Base-by-base conservation (phyloP, 768 basidiomycete genomes). In the Tephrocybe sp. region DNA sequence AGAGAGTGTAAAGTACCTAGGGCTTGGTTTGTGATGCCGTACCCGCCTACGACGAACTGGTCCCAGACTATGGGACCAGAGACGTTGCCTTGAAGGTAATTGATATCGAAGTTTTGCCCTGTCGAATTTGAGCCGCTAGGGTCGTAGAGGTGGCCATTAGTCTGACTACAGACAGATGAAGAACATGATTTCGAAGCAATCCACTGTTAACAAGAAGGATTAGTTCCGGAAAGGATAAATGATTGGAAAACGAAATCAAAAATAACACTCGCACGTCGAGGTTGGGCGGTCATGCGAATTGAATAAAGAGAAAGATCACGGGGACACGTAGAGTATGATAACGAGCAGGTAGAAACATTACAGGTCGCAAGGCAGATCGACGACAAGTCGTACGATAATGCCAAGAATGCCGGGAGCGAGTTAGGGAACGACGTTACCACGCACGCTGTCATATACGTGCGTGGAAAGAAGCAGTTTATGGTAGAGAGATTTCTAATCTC, bases 31-130 rank as follows among this genome's bases (percentile, higher is more conserved):
- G 71, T 62, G 30, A 92, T 78, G 26, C 43, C 67, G 63, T 90
- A 92, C 0, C 77, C 78, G 2, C 89, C 89, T 0, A 92, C 44
- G 13, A 70, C 59, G 5, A 91, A 71, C 9, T 67, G 55, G 59
- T 92, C 89, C 86, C 86, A 89, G 0, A 84, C 78, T 22, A 92
- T 72, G 9, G 84, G 80, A 0, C 89, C 89, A 1, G 57, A 60
- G 24, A 81, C 84, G 6, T 61, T 48, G 13, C 89, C 89, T 8
- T 72, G 64, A 3, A 89, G 73, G 59, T 90, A 91, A 7, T 61
- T 54, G 36, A 91, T 82, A 4, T 45, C 49, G 46, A 89, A 82
- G 1, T 62, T 37, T 11, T 55, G 32, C 7, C 66, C 72, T 0
- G 86, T 81, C 0, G 69, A 47, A 1, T 53, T 66, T 1, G 84